A percentile compares a stretch with the other conserved stretches of the same genome.
Conservation (phyloP, 345 rosid species). For the Eucalyptus pumila region DNA sequence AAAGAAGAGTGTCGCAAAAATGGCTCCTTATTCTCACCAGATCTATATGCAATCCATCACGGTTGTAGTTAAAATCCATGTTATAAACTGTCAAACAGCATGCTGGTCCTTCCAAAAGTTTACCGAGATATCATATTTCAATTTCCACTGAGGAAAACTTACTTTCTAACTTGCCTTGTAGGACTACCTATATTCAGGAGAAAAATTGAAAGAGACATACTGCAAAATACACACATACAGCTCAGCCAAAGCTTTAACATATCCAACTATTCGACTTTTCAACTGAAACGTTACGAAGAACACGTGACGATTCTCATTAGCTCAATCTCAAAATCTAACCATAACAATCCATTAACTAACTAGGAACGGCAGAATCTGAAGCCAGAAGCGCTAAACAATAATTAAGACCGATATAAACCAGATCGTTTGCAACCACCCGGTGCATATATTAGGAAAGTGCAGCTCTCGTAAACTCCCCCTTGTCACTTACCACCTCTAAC, state of each 20-base stretch:
- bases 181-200: not conserved
- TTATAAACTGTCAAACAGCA: not conserved
- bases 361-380: not conserved
- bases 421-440: not conserved
- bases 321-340: not conserved
- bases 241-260: not conserved
- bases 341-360: not conserved
- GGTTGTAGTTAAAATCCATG: not conserved
- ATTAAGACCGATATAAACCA: not conserved
- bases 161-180: not conserved
- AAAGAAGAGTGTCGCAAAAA: not conserved
- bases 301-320: not conserved
- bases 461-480: not conserved
- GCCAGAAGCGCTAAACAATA: not conserved
- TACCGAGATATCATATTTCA: not conserved
- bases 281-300: not conserved
- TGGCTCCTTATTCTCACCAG: not conserved
- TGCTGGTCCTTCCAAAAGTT: not conserved
- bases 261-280: not conserved
- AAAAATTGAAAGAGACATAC: not conserved
- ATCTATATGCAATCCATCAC: not conserved
- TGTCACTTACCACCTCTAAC: not conserved
- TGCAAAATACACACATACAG: not conserved
- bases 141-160: not conserved
- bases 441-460: not conserved